Evolutionary conservation across 352 stramenopile genomes (phyloP), one percentile per base, ranked within the genome.

Genomic region (Blastocystis sp.): DNA sequence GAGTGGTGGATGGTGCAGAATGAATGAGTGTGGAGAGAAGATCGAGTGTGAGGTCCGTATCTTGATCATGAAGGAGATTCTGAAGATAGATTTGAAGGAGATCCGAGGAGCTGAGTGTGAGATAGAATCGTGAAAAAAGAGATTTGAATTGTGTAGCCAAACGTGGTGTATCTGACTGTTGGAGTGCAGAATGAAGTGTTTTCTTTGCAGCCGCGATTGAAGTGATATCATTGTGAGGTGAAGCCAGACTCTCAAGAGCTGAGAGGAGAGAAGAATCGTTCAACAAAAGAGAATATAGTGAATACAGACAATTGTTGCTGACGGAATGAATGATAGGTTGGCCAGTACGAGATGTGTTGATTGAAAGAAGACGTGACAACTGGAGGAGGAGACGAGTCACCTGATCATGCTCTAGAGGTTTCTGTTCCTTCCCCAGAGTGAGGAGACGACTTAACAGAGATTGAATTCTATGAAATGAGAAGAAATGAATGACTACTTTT

Each of bases 61-160:
- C 14, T 24, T 75, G 4, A 19, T 54, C 39, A 6, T 39, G 52
- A 19, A 43, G 14, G 24, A 69, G 2, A 19, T n/a, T 7, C 24
- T 69, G 2, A 21, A 69, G 19, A 39, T 46, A 69, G 5, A 19
- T 69, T 21, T 69, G 14, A 19, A 69, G 14, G 1, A 43, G 32
- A 19, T 35, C 32, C 2, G 2, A 39, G 1, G 29, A 37, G 51
- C 63, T 27, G 3, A 75, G 11, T 29, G 32, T 49, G 2, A 21
- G 4, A 46, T 75, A 75, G 63, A 75, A 75, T 6, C 63, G 63
- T n/a, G 63, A 32, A 29, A 75, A 75, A 4, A 75, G 2, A 6
- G 63, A 49, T 49, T 75, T 75, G 63, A 75, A 75, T 46, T 75
- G 63, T 5, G 29, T 7, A 19, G 7, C 12, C 6, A 71, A 39